A percentile compares a stretch with the other conserved stretches of the same genome.
Conservation (phyloP, 129 eudicot species). For the Helichrysum umbraculigerum region DNA sequence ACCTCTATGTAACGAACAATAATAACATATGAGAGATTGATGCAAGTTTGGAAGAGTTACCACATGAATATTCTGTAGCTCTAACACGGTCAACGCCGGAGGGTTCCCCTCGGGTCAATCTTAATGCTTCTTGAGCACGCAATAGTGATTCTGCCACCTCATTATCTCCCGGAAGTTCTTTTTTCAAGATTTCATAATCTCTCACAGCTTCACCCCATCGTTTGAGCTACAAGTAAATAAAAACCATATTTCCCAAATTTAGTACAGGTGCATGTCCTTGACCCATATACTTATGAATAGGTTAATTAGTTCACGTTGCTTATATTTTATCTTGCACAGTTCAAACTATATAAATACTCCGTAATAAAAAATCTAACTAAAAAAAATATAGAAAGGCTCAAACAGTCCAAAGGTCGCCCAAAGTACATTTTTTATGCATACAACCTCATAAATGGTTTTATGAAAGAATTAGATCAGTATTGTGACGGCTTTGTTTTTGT, state of each 20-base stretch:
- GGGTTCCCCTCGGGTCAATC: conserved; percentile 42
- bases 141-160: conserved; percentile 54
- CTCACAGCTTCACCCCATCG: conserved; percentile 57
- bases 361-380: not conserved
- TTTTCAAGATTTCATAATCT: conserved; percentile 54
- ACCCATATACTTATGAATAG: not conserved
- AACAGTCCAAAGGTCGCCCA: not conserved
- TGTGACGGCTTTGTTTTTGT: not conserved
- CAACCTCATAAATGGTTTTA: not conserved
- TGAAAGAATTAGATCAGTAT: too few relatives aligned
- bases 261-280: not conserved
- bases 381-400: not conserved
- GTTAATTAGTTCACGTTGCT: not conserved
- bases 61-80: conserved; percentile 24
- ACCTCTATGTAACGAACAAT: not conserved
- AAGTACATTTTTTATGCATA: not conserved
- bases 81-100: conserved; percentile 32
- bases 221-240: conserved; percentile 39
- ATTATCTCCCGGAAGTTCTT: conserved; percentile 56
- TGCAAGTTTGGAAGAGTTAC: conserved; percentile 32
- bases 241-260: not conserved
- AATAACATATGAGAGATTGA: conserved; percentile 9
- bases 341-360: not conserved
- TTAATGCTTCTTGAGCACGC: conserved; percentile 54
- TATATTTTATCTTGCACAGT: not conserved